Base-by-base conservation (phyloP, 768 basidiomycete species). In the Amanita jacksonii region DNA sequence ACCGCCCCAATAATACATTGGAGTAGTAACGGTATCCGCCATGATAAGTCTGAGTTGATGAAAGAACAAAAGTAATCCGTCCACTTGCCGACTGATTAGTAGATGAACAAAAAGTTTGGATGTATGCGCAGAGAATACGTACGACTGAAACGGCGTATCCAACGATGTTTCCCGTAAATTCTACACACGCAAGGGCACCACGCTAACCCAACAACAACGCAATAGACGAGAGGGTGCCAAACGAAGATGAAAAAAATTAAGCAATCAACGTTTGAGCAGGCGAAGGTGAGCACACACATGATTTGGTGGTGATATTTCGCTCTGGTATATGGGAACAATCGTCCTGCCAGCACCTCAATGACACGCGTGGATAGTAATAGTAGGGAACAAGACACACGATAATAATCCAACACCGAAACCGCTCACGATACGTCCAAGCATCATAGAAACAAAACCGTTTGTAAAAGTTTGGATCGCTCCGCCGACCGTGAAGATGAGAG, bases 1-100 rank as follows among this genome's bases (percentile, higher is more conserved):
- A 91, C 72, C 7, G 65, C 57, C 9, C 90, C 90, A 47, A 92
- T 91, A 40, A 89, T 57, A 53, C 81, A 85, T 67, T 93, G 90
- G 2, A 91, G 61, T 47, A 79, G 77, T 20, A 93, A 70, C 5
- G 90, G 90, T 46, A 91, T 65, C 22, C 90, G 76, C 90, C 91
- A 93, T 13, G 86, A 76, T 40, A 78, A 61, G 60, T 92, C 75
- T 12, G 83, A 85, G 20, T 82, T 69, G 36, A 92, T 70, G 67
- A 74, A 93, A 1, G 88, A 90, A 57, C 81, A 85, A 54, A 89
- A 86, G 58, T 93, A 93, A 59, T 90, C 89, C 35, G 82, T 79
- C 89, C 89, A 93, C 84, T 86, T 49, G 23, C 13, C 19, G 20
- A 39, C 43, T 24, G 16, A 18, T 22, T n/a, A 10, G 25, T 13